Percentiles rank a stretch among this genome's conserved stretches.
phyloP scores from a whole-genome alignment of 2,329 filamentous ascomycete genomes.

The Alternaria longipes region DNA sequence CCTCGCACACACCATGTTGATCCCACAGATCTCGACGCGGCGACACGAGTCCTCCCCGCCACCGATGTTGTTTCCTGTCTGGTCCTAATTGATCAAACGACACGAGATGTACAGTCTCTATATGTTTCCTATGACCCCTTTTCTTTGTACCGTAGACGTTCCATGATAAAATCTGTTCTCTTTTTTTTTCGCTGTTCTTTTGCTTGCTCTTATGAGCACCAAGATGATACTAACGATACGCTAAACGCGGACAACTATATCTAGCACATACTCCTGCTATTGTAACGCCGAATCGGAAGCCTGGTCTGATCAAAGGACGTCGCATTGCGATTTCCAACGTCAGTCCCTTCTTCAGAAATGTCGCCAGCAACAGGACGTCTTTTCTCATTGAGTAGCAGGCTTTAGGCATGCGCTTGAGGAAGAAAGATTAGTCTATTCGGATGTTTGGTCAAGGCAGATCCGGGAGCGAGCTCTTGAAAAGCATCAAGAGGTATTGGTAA shows the following conservation, averaged over 20 bases:
- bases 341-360: constrained; percentile 19
- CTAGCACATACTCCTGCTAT: not conserved
- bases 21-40: constrained; percentile 22
- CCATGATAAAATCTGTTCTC: constrained; percentile 29
- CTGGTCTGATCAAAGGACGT: constrained; percentile 3
- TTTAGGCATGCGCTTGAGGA: constrained; percentile 45
- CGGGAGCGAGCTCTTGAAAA: not conserved
- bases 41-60: constrained; percentile 16
- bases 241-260: not conserved
- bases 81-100: constrained; percentile 1
- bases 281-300: constrained; percentile 3
- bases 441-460: not conserved
- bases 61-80: constrained; percentile 14
- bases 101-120: constrained; percentile 10
- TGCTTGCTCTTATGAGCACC: constrained; percentile 7
- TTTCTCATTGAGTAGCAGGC: constrained; percentile 50
- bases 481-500: not conserved
- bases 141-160: constrained; percentile 31
- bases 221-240: constrained; percentile 5
- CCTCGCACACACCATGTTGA: constrained; percentile 22
- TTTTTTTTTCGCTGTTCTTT: constrained; percentile 17
- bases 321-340: constrained; percentile 3
- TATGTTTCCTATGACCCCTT: constrained; percentile 6
- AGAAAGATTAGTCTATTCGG: constrained; percentile 24
- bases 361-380: constrained; percentile 34